Conservation (phyloP, 2,329 filamentous ascomycete genomes). For the Chaetomium sp. region DNA sequence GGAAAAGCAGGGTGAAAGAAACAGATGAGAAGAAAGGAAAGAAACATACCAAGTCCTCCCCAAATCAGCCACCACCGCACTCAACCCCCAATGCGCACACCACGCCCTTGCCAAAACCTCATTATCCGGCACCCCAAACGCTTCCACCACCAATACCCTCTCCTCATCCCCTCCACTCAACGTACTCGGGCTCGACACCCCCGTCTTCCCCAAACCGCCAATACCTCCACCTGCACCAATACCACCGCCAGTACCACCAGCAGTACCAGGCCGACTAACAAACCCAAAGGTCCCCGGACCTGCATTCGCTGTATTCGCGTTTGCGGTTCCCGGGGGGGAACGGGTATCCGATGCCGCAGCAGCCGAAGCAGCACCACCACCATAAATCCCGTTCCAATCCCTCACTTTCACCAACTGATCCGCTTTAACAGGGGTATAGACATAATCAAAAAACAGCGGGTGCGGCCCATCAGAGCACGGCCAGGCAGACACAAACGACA, state of each 20-base stretch:
- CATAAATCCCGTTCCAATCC: slow-evolving; percentile 48
- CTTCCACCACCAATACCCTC: slow-evolving; percentile 64
- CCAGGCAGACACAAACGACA: slow-evolving; percentile 60
- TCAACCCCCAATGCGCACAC: slow-evolving; percentile 70
- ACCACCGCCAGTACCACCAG: background rate
- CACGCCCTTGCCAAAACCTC: slow-evolving; percentile 70
- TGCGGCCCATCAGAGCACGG: slow-evolving; percentile 59
- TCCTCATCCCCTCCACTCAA: slow-evolving; percentile 43
- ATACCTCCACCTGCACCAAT: background rate
- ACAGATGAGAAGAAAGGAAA: background rate
- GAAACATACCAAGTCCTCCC: slow-evolving; percentile 56
- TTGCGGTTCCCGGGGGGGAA: no score
- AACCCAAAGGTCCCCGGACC: no score
- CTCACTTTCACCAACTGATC: slow-evolving; percentile 60
- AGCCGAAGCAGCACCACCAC: background rate
- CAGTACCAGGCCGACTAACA: background rate
- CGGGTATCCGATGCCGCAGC: no score
- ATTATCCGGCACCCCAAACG: slow-evolving; percentile 66
- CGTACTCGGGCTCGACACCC: slow-evolving; percentile 17
- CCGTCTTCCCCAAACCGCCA: background rate
- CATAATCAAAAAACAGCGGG: slow-evolving; percentile 67
- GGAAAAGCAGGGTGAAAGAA: background rate
- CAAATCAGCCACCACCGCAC: slow-evolving; percentile 63
- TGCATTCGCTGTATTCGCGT: no score
- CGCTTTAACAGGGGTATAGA: slow-evolving; percentile 50